A percentile compares a stretch with the other conserved stretches of the same genome.
Conservation (phyloP, 2,329 filamentous ascomycete species). For the Simplicillium aogashimaense region DNA sequence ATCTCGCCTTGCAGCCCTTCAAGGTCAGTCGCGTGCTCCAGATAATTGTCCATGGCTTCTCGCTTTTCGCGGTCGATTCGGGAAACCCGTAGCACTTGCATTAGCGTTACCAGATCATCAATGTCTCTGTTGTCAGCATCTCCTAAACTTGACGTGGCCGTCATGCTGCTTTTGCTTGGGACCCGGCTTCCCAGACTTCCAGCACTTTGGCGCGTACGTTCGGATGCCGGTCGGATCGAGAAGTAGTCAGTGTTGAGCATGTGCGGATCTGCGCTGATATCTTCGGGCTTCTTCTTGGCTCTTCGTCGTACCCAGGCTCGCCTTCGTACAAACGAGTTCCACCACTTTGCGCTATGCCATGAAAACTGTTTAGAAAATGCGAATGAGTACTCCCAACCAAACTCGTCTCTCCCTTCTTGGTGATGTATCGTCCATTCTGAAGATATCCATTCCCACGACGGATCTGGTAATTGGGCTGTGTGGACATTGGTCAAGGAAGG, state of each 20-base stretch:
- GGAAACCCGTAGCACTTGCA: slow-evolving; percentile 56
- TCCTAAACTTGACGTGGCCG: slow-evolving; percentile 28
- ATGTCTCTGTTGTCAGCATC: slow-evolving; percentile 50
- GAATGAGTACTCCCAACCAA: slow-evolving; percentile 95
- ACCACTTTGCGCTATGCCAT: slow-evolving; percentile 91
- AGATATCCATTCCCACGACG: slow-evolving; percentile 86
- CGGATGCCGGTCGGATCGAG: slow-evolving; percentile 52
- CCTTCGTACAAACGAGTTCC: slow-evolving; percentile 86
- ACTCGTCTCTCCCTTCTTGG: slow-evolving; percentile 70
- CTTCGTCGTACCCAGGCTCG: slow-evolving; percentile 81
- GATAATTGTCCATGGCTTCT: slow-evolving; percentile 70
- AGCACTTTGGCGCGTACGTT: slow-evolving; percentile 18
- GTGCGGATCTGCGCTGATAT: slow-evolving; percentile 45
- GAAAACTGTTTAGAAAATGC: slow-evolving; percentile 64
- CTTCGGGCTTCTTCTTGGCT: slow-evolving; percentile 44
- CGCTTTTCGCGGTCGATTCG: slow-evolving; percentile 89
- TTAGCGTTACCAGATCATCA: slow-evolving; percentile 56
- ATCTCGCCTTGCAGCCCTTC: slow-evolving; percentile 66
- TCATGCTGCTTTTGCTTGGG: slow-evolving; percentile 25
- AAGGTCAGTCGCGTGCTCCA: slow-evolving; percentile 70
- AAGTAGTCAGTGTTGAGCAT: slow-evolving; percentile 73
- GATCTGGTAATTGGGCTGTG: slow-evolving; percentile 88
- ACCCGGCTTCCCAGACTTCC: slow-evolving; percentile 22
- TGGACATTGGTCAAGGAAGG: slow-evolving; percentile 58
- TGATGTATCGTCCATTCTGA: slow-evolving; percentile 55